Evolutionary conservation across 2,329 filamentous ascomycete genomes (phyloP).

Genomic region (Trichophyton rubrum): DNA sequence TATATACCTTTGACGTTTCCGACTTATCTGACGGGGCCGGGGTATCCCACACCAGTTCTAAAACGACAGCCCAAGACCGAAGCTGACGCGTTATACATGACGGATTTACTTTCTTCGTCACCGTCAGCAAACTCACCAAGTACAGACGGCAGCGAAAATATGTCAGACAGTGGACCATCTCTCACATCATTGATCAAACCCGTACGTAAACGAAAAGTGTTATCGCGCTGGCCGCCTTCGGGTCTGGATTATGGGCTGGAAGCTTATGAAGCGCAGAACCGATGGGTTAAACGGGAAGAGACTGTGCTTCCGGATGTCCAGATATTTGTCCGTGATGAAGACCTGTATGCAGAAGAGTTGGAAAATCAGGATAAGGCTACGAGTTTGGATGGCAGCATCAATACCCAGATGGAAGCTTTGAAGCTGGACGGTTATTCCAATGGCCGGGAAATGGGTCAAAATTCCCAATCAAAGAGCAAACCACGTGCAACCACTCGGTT

Average conservation of each 20-base stretch:
- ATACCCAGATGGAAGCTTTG: not conserved
- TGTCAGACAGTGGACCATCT: not conserved
- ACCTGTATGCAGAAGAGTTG: not conserved
- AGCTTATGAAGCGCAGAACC: not conserved
- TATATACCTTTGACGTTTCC: conserved; percentile 27
- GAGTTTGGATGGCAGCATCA: not conserved
- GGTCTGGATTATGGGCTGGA: conserved; percentile 24
- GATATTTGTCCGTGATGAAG: not conserved
- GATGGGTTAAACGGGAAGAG: not conserved
- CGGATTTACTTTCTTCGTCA: not conserved
- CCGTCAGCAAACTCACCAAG: not conserved
- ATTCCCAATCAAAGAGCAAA: not conserved
- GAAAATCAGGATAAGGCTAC: not conserved
- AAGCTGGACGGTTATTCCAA: not conserved
- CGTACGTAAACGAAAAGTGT: conserved; percentile 24
- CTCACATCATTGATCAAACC: conserved; percentile 7
- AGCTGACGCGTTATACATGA: conserved; percentile 6
- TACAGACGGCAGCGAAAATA: conserved; percentile 2
- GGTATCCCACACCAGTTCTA: conserved; percentile 24
- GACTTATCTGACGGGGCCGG: conserved; percentile 23
- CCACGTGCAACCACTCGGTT: not conserved
- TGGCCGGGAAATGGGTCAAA: not conserved
- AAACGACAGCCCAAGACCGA: conserved; percentile 10
- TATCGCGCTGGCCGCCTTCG: conserved; percentile 30
- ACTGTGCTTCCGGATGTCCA: not conserved